Evolutionary conservation across 2,329 filamentous ascomycete species (phyloP).

Genomic region (Triangularia setosa): DNA sequence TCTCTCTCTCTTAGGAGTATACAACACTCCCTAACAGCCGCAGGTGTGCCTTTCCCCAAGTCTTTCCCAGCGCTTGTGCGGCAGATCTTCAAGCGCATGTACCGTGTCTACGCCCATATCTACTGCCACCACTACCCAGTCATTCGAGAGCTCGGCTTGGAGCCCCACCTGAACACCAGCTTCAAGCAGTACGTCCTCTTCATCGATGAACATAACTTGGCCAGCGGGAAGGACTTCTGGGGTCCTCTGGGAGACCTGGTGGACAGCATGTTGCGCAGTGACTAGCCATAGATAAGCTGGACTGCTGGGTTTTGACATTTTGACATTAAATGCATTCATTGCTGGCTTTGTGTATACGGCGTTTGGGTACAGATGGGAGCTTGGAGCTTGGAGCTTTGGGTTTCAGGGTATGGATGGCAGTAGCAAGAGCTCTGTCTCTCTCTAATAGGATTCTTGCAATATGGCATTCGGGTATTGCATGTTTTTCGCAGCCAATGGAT

Average conservation of each 20-base stretch:
- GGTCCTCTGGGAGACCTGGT: conserved; percentile 92
- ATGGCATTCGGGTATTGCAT: conserved; percentile 13
- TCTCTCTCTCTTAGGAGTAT: neutral
- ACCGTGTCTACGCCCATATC: conserved; percentile 97
- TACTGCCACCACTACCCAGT: conserved; percentile 99
- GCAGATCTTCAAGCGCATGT: conserved; percentile 98
- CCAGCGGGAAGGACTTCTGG: conserved; percentile 95
- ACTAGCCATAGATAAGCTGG: conserved; percentile 44
- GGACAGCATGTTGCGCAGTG: conserved; percentile 94
- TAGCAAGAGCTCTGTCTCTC: conserved; percentile 5
- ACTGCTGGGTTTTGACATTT: conserved; percentile 10
- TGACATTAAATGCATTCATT: conserved; percentile 17
- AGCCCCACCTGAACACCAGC: conserved; percentile 96
- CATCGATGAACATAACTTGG: conserved; percentile 91
- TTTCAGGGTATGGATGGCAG: conserved; percentile 17
- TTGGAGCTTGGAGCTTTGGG: conserved; percentile 8
- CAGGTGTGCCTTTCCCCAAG: conserved; percentile 90
- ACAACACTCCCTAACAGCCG: conserved; percentile 6
- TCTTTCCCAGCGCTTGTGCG: conserved; percentile 83
- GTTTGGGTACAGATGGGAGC: conserved; percentile 19
- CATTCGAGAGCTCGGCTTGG: conserved; percentile 87
- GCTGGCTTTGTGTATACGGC: conserved; percentile 21
- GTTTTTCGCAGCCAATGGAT: conserved; percentile 5
- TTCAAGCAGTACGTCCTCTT: conserved; percentile 99
- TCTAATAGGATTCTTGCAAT: conserved; percentile 15